phyloP scores from a whole-genome alignment of 352 stramenopile genomes.

The Globisporangium abappressorium region DNA sequence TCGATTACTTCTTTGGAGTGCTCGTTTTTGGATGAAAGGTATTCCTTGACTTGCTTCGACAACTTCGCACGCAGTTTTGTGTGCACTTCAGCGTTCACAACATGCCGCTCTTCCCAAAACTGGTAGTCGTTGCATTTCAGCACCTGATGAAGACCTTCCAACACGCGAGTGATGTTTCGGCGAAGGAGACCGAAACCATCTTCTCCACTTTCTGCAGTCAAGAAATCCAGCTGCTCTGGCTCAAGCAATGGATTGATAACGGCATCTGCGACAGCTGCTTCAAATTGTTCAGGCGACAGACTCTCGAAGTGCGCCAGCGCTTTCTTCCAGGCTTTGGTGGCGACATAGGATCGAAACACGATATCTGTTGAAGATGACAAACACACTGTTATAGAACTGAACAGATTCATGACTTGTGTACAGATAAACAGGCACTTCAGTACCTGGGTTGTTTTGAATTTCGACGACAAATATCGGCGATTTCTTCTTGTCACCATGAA shows the following conservation, averaged over 20 bases:
- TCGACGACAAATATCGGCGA: conserved; percentile 76
- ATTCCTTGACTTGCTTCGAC: conserved; percentile 54
- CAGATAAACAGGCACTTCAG: background rate
- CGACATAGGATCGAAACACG: conserved; percentile 76
- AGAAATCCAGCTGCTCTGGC: conserved; percentile 24
- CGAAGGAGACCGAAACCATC: conserved; percentile 81
- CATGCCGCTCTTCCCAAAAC: conserved; percentile 83
- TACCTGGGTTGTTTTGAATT: conserved; percentile 54
- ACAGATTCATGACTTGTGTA: conserved; percentile 32
- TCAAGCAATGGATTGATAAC: conserved; percentile 17
- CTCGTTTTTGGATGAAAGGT: conserved; percentile 25
- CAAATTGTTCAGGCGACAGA: conserved; percentile 48
- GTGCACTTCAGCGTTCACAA: conserved; percentile 55
- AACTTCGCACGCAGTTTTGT: conserved; percentile 54
- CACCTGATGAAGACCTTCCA: conserved; percentile 71
- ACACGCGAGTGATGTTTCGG: conserved; percentile 60
- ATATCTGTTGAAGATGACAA: conserved; percentile 34
- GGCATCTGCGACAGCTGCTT: conserved; percentile 25
- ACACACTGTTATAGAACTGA: conserved; percentile 31
- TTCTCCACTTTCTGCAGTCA: conserved; percentile 54
- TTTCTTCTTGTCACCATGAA: conserved; percentile 76
- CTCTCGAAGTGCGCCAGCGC: conserved; percentile 69
- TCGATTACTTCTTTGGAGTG: conserved; percentile 48
- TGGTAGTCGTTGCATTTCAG: conserved; percentile 69
- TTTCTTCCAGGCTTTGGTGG: conserved; percentile 83